These are phyloP conservation scores for Aspergillus neotritici DNA, from an alignment of 2,329 filamentous ascomycete genomes.

Conservation along the genomic window DNA sequence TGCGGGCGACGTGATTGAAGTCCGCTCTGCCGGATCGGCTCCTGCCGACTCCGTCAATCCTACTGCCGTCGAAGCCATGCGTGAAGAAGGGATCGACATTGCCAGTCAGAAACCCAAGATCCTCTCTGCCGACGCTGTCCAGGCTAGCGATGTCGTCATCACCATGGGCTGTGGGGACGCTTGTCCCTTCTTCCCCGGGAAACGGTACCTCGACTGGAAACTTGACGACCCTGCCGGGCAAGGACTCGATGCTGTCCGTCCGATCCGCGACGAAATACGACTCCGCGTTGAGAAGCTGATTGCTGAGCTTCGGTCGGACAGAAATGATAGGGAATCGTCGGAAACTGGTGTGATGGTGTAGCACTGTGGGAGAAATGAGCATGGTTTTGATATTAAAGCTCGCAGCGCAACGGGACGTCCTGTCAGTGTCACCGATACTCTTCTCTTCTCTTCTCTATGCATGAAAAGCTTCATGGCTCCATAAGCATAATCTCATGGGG, in stretches of 20 bases:
- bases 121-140: slow-evolving; percentile 18
- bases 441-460: too few species aligned
- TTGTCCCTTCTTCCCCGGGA: slow-evolving; percentile 23
- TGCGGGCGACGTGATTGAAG: slow-evolving; percentile 14
- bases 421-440: too few species aligned
- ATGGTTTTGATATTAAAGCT: too few species aligned
- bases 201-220: slow-evolving; percentile 24
- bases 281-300: too few species aligned
- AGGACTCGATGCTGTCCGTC: slow-evolving; percentile 17
- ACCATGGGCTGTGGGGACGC: slow-evolving; percentile 27
- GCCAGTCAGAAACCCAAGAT: slow-evolving; percentile 20
- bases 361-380: too few species aligned
- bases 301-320: too few species aligned
- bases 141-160: slow-evolving; percentile 21
- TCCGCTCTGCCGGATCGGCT: slow-evolving; percentile 24
- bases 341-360: too few species aligned
- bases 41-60: slow-evolving; percentile 22
- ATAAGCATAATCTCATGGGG: too few species aligned
- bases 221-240: slow-evolving; percentile 23
- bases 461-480: too few species aligned
- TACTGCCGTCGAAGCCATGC: slow-evolving; percentile 20
- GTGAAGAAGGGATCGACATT: slow-evolving; percentile 23
- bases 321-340: too few species aligned
- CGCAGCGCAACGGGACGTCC: too few species aligned
- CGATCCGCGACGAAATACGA: slow-evolving; percentile 20